phyloP scores from a whole-genome alignment of 495 filamentous ascomycete genomes.

The Penicillium coffeae region DNA sequence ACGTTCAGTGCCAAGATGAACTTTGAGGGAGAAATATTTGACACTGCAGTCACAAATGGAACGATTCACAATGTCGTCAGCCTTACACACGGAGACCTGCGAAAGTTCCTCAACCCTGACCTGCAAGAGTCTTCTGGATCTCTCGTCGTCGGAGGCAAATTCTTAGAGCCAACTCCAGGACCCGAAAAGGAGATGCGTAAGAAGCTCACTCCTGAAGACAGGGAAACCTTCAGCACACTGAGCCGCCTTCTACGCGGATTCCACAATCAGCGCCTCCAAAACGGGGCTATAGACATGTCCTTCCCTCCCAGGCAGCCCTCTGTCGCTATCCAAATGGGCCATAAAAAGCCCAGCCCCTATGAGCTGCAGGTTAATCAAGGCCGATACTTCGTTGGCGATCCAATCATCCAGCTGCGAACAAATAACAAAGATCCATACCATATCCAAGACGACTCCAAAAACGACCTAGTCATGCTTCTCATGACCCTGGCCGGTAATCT shows the following conservation, averaged over 20 bases:
- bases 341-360: constrained; percentile 20
- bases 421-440: constrained; percentile 33
- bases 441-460: constrained; percentile 35
- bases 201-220: constrained; percentile 30
- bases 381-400: constrained; percentile 48
- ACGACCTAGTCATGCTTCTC: constrained; percentile 51
- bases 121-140: constrained; percentile 1
- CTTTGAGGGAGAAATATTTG: constrained; percentile 61
- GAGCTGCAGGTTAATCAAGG: constrained; percentile 26
- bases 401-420: constrained; percentile 43
- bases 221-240: constrained; percentile 38
- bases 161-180: constrained; percentile 6
- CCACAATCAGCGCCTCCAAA: constrained; percentile 32
- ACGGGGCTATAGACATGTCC: constrained; percentile 40
- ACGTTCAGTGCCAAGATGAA: constrained; percentile 78
- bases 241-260: constrained; percentile 40
- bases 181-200: constrained; percentile 14
- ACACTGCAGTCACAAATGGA: constrained; percentile 68
- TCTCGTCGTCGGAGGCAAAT: constrained; percentile 41
- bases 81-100: constrained; percentile 60
- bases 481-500: constrained; percentile 80
- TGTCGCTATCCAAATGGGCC: constrained; percentile 32
- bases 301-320: constrained; percentile 11
- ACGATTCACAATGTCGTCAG: constrained; percentile 67
- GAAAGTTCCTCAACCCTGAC: constrained; percentile 43